Conservation (phyloP, 2,329 filamentous ascomycete species). For the Claviceps sp. region DNA sequence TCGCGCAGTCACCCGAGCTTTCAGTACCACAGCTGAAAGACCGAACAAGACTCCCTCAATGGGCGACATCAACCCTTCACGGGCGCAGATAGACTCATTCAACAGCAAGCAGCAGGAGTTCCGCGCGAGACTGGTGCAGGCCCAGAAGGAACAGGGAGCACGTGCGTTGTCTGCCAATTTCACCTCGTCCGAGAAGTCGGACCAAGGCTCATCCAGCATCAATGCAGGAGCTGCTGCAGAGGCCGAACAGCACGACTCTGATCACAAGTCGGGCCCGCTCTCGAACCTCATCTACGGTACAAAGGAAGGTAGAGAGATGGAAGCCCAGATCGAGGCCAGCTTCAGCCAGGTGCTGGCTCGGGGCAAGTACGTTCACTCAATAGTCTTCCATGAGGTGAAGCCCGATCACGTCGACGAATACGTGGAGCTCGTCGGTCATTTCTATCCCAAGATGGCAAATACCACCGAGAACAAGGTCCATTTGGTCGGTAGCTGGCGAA, state of each 20-base stretch:
- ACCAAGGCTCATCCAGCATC: slow-evolving; percentile 23
- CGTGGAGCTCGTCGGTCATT: slow-evolving; percentile 72
- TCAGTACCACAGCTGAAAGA: slow-evolving; percentile 39
- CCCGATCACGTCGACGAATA: slow-evolving; percentile 95
- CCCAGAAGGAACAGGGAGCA: slow-evolving; percentile 73
- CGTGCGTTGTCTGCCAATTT: slow-evolving; percentile 47
- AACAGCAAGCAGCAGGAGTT: slow-evolving; percentile 75
- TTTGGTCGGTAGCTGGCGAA: slow-evolving; percentile 94
- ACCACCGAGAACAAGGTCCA: slow-evolving; percentile 86
- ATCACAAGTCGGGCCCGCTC: slow-evolving; percentile 59
- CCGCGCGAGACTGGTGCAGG: slow-evolving; percentile 65
- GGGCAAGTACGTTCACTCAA: slow-evolving; percentile 97
- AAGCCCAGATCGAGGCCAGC: slow-evolving; percentile 88
- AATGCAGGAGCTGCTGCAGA: slow-evolving; percentile 36
- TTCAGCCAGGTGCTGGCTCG: slow-evolving; percentile 91
- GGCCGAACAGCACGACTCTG: slow-evolving; percentile 38
- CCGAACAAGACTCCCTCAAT: slow-evolving; percentile 54
- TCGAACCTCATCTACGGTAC: slow-evolving; percentile 93
- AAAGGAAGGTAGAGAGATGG: slow-evolving; percentile 84
- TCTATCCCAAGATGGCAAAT: slow-evolving; percentile 83
- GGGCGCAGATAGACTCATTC: slow-evolving; percentile 61
- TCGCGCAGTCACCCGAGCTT: slow-evolving; percentile 38
- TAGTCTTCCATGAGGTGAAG: slow-evolving; percentile 92
- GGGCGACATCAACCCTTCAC: slow-evolving; percentile 59
- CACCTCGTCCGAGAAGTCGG: slow-evolving; percentile 27